phyloP scores from a whole-genome alignment of 139 green algal genomes.

The Tetradesmus lagerheimii region DNA sequence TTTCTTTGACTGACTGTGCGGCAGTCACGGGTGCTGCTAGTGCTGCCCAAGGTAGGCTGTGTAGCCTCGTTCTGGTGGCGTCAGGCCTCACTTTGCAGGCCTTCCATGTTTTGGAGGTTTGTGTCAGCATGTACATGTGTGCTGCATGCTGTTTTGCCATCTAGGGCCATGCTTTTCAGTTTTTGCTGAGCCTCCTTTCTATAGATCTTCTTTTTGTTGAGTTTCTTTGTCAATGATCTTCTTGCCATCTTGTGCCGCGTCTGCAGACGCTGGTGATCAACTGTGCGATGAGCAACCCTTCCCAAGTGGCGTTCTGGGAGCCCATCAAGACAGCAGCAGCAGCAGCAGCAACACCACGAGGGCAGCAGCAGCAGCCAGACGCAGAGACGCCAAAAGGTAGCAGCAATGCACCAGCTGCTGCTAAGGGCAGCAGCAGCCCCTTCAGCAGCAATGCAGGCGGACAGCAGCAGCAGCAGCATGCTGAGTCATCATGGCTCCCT shows the following conservation, averaged over 20 bases:
- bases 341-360: not conserved
- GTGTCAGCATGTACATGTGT: no score
- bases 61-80: no score
- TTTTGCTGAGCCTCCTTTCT: no score
- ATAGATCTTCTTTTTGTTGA: no score
- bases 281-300: conserved; percentile 61
- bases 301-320: conserved; percentile 74
- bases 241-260: not conserved
- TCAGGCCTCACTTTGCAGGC: no score
- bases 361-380: not conserved
- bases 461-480: not conserved
- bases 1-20: no score
- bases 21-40: no score
- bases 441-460: not conserved
- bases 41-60: no score
- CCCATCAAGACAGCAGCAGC: conserved; percentile 22
- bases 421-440: not conserved
- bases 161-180: no score
- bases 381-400: not conserved
- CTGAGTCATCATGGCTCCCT: conserved; percentile 51
- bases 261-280: conserved; percentile 79
- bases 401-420: not conserved
- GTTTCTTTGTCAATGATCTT: no score
- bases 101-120: no score
- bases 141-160: no score